Conservation (phyloP, 305 asterid genomes). For the Fraxinus sp. region DNA sequence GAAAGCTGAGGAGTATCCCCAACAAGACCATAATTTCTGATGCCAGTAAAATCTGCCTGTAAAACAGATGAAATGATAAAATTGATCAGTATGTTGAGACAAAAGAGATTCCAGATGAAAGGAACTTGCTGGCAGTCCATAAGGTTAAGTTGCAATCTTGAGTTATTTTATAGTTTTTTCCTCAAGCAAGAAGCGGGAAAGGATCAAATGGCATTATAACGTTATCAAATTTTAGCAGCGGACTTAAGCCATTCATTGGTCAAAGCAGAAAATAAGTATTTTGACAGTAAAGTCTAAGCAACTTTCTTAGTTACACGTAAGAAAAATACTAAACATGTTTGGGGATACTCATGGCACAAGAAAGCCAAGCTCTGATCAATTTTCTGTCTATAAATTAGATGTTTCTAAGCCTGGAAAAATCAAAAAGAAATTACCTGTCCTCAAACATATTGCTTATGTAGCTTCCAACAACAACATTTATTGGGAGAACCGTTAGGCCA, state of each 20-base stretch:
- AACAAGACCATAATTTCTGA: conserved; percentile 83
- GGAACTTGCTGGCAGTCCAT: not conserved
- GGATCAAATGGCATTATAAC: not conserved
- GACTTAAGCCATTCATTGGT: not conserved
- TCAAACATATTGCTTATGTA: conserved; percentile 90
- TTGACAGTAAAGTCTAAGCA: not conserved
- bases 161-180: not conserved
- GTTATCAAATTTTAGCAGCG: not conserved
- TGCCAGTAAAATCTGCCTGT: conserved; percentile 37
- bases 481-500: conserved; percentile 88
- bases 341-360: not conserved
- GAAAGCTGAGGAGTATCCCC: conserved; percentile 84
- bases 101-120: not conserved
- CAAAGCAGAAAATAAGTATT: not conserved
- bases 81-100: not conserved
- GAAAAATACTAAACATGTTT: not conserved
- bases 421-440: conserved; percentile 67
- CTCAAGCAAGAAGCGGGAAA: not conserved
- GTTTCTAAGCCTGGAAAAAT: not conserved
- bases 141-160: not conserved
- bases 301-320: not conserved
- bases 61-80: not conserved
- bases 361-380: not conserved
- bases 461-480: conserved; percentile 77
- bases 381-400: not conserved